Conservation (phyloP, 202 grass and related monocot species). For the Panicum hallii region DNA sequence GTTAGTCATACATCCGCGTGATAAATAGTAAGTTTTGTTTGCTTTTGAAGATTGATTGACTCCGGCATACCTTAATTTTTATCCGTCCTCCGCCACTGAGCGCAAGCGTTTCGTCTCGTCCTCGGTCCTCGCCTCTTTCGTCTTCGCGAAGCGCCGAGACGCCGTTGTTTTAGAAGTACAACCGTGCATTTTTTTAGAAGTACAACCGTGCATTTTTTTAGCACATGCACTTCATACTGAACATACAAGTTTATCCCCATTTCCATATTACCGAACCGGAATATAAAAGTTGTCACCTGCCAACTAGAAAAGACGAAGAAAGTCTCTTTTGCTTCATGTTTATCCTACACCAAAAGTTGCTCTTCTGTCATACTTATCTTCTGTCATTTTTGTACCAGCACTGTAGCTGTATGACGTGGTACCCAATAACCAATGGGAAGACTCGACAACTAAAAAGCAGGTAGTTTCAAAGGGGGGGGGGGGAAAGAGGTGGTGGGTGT, state of each 20-base stretch:
- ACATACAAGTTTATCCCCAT: not conserved
- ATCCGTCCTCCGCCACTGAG: too few species aligned
- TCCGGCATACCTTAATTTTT: too few species aligned
- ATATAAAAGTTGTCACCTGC: not conserved
- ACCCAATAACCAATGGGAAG: not conserved
- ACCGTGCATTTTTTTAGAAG: not conserved
- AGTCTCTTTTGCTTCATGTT: not conserved
- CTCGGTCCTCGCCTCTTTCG: too few species aligned
- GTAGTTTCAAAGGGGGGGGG: not conserved
- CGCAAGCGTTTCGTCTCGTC: too few species aligned
- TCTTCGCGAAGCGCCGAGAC: too few species aligned
- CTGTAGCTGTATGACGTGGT: not conserved
- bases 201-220: not conserved
- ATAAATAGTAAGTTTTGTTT: too few species aligned
- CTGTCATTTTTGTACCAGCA: not conserved
- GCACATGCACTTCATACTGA: not conserved
- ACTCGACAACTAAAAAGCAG: conserved; percentile 25
- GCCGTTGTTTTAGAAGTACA: too few species aligned
- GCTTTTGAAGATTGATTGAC: too few species aligned
- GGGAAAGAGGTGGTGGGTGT: not conserved
- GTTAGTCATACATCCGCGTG: too few species aligned
- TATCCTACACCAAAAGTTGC: not conserved
- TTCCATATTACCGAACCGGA: not conserved
- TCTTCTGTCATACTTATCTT: not conserved
- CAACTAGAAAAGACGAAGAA: not conserved